A percentile compares a stretch with the other conserved stretches of the same genome.
These are phyloP conservation scores for Ogataea polymorpha DNA, from an alignment of 805 yeast species.

Conservation along the genomic window DNA sequence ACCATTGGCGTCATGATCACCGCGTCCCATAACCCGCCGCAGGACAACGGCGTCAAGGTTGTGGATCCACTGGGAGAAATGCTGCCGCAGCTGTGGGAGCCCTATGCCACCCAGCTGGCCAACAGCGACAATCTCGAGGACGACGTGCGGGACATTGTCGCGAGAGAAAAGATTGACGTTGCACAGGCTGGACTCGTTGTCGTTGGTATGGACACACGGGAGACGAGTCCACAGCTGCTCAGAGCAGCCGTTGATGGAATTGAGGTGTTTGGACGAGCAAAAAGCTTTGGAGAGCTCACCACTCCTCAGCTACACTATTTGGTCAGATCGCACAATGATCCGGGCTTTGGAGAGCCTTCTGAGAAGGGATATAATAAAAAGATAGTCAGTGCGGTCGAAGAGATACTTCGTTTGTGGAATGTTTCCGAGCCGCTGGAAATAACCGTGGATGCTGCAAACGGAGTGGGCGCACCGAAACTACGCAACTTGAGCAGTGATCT, in stretches of 20 bases:
- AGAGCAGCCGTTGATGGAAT: slow-evolving; percentile 62
- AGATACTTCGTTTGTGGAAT: slow-evolving; percentile 35
- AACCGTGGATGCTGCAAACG: slow-evolving; percentile 89
- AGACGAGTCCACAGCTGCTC: slow-evolving; percentile 67
- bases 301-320: slow-evolving; percentile 94
- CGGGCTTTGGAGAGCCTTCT: slow-evolving; percentile 54
- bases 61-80: slow-evolving; percentile 92
- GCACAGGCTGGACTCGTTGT: slow-evolving; percentile 44
- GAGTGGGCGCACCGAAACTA: slow-evolving; percentile 88
- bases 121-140: slow-evolving; percentile 51
- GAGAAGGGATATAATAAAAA: slow-evolving; percentile 71
- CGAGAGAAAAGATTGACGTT: slow-evolving; percentile 45
- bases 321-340: slow-evolving; percentile 69
- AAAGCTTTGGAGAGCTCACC: slow-evolving; percentile 69
- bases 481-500: slow-evolving; percentile 39
- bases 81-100: slow-evolving; percentile 84
- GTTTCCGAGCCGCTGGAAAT: slow-evolving; percentile 34
- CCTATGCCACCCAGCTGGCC: slow-evolving; percentile 73
- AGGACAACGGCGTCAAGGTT: slow-evolving; percentile 89
- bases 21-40: slow-evolving; percentile 92
- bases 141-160: slow-evolving; percentile 37
- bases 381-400: slow-evolving; percentile 50
- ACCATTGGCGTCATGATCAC: slow-evolving; percentile 95
- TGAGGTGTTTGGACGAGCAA: slow-evolving; percentile 43
- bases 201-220: slow-evolving; percentile 87